Percentiles rank a stretch among this genome's conserved stretches.
Evolutionary conservation across 257 asterid species (phyloP).

Genomic region (Solanum paucissectum): DNA sequence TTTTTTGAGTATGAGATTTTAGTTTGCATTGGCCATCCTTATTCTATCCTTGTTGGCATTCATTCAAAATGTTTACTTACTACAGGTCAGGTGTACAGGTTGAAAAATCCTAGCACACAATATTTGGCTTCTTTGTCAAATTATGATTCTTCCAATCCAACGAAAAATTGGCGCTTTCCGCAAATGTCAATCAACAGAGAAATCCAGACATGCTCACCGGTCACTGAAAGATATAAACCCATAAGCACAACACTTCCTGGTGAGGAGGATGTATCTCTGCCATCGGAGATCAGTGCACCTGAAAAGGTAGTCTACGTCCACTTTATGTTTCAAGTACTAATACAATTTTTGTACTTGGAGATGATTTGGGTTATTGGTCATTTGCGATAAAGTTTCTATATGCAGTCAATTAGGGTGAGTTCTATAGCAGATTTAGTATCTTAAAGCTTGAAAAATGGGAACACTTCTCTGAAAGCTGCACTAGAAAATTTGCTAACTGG

Average conservation of each 20-base stretch:
- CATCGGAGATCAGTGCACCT: constrained; percentile 16
- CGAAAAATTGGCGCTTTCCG: constrained; percentile 81
- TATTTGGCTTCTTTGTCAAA: constrained; percentile 48
- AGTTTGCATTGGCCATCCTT: neutral
- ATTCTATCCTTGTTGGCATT: neutral
- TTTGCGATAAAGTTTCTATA: neutral
- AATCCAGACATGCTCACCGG: constrained; percentile 14
- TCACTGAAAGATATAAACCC: constrained; percentile 25
- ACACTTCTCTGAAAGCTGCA: neutral
- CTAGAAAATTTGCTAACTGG: neutral
- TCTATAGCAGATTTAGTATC: neutral
- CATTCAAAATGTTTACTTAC: neutral
- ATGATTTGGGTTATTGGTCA: neutral
- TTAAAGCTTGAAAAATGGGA: neutral
- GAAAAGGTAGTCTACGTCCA: constrained; percentile 29
- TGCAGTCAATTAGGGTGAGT: neutral
- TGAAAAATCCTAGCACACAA: constrained; percentile 67
- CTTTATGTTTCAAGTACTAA: neutral
- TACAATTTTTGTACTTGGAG: neutral
- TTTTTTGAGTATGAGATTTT: neutral
- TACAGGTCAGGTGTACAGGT: constrained; percentile 69
- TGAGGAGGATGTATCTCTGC: constrained; percentile 17
- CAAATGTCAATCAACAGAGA: constrained; percentile 33
- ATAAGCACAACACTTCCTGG: constrained; percentile 15
- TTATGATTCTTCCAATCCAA: constrained; percentile 80